These are phyloP conservation scores for Taphrina populina DNA, from an alignment of 1,139 yeast species.

Conservation along the genomic window DNA sequence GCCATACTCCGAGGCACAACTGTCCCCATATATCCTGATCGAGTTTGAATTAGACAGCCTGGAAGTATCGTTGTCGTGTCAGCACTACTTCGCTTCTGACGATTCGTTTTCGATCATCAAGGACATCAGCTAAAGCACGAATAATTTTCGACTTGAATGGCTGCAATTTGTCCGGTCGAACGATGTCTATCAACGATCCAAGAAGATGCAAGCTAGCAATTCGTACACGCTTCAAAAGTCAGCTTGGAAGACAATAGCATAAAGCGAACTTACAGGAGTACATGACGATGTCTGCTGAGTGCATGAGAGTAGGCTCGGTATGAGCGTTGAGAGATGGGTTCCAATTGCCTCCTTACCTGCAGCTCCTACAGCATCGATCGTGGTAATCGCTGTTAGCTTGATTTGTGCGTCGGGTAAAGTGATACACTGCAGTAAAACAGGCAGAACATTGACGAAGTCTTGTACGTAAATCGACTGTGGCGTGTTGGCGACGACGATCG, in stretches of 20 bases:
- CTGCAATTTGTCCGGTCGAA: slow-evolving; percentile 50
- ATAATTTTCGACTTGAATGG: slow-evolving; percentile 58
- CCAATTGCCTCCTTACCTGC: slow-evolving; percentile 56
- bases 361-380: slow-evolving; percentile 52
- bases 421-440: slow-evolving; percentile 68
- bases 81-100: slow-evolving; percentile 76
- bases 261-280: slow-evolving; percentile 8
- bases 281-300: slow-evolving; percentile 29
- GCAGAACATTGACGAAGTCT: slow-evolving; percentile 63
- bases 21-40: no score
- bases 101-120: slow-evolving; percentile 72
- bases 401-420: slow-evolving; percentile 54
- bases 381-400: slow-evolving; percentile 57
- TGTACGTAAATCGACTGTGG: slow-evolving; percentile 61
- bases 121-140: slow-evolving; percentile 51
- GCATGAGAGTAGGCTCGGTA: slow-evolving; percentile 55
- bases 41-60: neutral
- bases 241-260: slow-evolving; percentile 20
- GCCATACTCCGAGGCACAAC: no score
- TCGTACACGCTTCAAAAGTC: slow-evolving; percentile 53
- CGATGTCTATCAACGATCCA: slow-evolving; percentile 49
- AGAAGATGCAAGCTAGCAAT: slow-evolving; percentile 59
- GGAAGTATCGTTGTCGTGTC: slow-evolving; percentile 68
- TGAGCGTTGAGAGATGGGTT: slow-evolving; percentile 56
- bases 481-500: slow-evolving; percentile 65